phyloP scores from a whole-genome alignment of 805 yeast genomes.

The Kodamaea hsintzibuensis region DNA sequence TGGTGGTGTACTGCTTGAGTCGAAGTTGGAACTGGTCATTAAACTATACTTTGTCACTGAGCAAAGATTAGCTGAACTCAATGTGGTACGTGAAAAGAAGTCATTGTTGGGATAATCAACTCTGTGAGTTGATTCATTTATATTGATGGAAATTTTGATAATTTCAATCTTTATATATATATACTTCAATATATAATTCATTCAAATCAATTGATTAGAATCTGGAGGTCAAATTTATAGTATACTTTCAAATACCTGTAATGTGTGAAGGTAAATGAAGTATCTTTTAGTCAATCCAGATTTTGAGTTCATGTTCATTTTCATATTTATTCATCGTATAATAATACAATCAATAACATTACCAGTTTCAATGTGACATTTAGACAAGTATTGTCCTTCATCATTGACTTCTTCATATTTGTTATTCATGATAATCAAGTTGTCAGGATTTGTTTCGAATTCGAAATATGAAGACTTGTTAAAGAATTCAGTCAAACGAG shows the following conservation, averaged over 20 bases:
- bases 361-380: constrained; percentile 44
- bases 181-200: too few relatives aligned
- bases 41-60: constrained; percentile 69
- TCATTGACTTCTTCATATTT: constrained; percentile 21
- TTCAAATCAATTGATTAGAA: too few relatives aligned
- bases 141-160: too few relatives aligned
- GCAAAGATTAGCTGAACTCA: constrained; percentile 45
- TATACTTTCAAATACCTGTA: too few relatives aligned
- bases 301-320: too few relatives aligned
- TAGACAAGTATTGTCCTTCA: constrained; percentile 34
- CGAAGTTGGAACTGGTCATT: constrained; percentile 52
- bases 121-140: not conserved
- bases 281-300: too few relatives aligned
- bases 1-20: constrained; percentile 29
- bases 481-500: constrained; percentile 56
- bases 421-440: constrained; percentile 34
- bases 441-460: constrained; percentile 12
- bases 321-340: not conserved
- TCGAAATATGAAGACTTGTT: constrained; percentile 36
- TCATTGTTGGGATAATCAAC: constrained; percentile 21
- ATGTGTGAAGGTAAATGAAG: too few relatives aligned
- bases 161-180: too few relatives aligned
- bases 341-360: constrained; percentile 36
- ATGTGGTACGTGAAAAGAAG: constrained; percentile 25
- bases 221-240: too few relatives aligned